phyloP scores from a whole-genome alignment of 2,329 filamentous ascomycete genomes.

The Pestalotiopsis sp. region DNA sequence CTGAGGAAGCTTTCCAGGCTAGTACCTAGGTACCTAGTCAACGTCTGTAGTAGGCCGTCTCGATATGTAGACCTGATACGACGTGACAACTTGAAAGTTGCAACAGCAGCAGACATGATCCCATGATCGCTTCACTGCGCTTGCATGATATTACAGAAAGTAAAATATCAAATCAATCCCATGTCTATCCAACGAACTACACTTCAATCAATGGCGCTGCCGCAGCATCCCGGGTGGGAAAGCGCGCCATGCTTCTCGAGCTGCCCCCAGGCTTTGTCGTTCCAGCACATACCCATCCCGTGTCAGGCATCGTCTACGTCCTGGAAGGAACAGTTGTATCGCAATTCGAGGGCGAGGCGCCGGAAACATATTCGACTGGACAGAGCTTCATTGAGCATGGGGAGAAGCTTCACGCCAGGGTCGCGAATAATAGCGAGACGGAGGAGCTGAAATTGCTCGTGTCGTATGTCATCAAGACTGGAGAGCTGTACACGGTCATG shows the following conservation, averaged over 20 bases:
- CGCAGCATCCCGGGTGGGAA: neutral
- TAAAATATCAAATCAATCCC: neutral
- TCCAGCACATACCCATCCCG: neutral
- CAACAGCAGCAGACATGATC: neutral
- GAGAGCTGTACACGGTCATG: neutral
- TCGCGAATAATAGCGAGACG: neutral
- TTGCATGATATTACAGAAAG: neutral
- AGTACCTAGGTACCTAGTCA: no score
- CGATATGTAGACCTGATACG: no score
- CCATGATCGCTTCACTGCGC: neutral
- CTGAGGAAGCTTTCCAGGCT: no score
- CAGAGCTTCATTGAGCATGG: neutral
- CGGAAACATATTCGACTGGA: neutral
- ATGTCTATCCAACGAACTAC: neutral
- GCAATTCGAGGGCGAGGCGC: neutral
- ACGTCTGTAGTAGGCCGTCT: no score
- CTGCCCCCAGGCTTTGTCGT: neutral
- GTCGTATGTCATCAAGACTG: neutral
- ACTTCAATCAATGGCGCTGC: neutral
- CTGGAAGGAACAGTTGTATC: neutral
- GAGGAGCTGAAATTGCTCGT: neutral
- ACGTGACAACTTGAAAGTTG: neutral
- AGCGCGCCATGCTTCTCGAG: neutral
- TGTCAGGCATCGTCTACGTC: neutral
- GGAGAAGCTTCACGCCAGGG: neutral